Evolutionary conservation across 2,329 filamentous ascomycete species (phyloP).

Genomic region (Rutstroemia sp.): DNA sequence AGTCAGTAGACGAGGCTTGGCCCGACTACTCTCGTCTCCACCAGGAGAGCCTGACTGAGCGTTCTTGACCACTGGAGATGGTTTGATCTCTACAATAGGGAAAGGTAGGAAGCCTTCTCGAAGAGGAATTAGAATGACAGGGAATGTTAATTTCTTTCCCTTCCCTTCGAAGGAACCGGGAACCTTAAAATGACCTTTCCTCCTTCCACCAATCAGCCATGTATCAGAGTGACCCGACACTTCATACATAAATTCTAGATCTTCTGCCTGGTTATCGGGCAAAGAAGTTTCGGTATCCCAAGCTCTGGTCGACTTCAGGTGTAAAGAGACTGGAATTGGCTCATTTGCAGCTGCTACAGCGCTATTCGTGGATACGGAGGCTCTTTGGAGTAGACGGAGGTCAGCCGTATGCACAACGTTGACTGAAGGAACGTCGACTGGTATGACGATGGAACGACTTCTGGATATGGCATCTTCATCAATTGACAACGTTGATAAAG

Average conservation of each 20-base stretch:
- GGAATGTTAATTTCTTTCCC: constrained; percentile 42
- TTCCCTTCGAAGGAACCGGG: constrained; percentile 39
- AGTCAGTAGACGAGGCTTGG: constrained; percentile 32
- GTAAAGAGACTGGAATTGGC: constrained; percentile 54
- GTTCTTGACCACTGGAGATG: constrained; percentile 36
- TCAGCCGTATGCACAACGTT: constrained; percentile 77
- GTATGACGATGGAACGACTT: constrained; percentile 67
- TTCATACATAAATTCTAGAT: constrained; percentile 77
- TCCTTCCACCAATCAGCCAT: constrained; percentile 80
- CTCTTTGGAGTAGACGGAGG: constrained; percentile 43
- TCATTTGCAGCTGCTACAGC: constrained; percentile 52
- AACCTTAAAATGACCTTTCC: constrained; percentile 70
- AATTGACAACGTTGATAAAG: constrained; percentile 18
- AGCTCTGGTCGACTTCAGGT: constrained; percentile 53
- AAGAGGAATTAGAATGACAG: constrained; percentile 72
- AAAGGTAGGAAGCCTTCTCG: constrained; percentile 70
- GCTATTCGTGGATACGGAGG: constrained; percentile 29
- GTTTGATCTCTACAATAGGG: constrained; percentile 71
- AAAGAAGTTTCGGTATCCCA: constrained; percentile 45
- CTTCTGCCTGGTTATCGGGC: constrained; percentile 22
- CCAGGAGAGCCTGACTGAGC: constrained; percentile 14
- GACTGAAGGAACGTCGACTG: constrained; percentile 80
- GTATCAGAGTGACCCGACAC: constrained; percentile 64
- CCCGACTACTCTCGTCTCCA: constrained; percentile 14
- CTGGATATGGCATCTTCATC: constrained; percentile 30